Base-by-base conservation (phyloP, 306 rosid genomes). In the Oxytropis ochrocephala region DNA sequence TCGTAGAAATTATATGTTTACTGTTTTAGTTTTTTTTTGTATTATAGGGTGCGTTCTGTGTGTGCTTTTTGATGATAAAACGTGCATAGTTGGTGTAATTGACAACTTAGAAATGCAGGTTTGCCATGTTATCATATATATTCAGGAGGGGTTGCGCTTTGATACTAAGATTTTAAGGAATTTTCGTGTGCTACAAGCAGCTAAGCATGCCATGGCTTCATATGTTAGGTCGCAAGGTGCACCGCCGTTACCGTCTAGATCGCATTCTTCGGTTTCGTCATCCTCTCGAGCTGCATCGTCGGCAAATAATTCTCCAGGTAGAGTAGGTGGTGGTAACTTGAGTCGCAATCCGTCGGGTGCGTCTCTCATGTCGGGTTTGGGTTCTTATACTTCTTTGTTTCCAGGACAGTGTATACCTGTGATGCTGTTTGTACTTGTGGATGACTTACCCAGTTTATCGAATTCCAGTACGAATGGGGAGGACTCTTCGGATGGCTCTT, bases 371-470 rank as follows among this genome's bases (percentile, higher is more conserved):
- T 90, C 98, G 52, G 96, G 97, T 65, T 87, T 85, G 78, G 93
- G 96, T 76, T 93, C 98, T 66, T 82, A 86, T 84, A 62, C 96
- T 79, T 88, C 96, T 77, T 82, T 90, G 87, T 90, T 90, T 84
- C 98, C 96, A 32, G 98, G 98, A 76, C 97, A 85, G 78, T 90
- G 98, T 79, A 90, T 85, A 46, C 97, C 96, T 54, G 98, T 93
- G 75, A 77, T 80, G 65, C 76, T 93, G 72, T 90, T 93, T 84
- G 93, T 85, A 69, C 86, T 90, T 38, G 30, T 90, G 8, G 97
- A 85, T 64, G 97, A 93, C 72, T 86, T 90, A 86, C 90, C 82
- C 38, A 83, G 78, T 75, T 71, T 70, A 60, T 60, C 80, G 4
- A 81, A 68, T 80, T 68, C 90, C 36, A 60, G 80, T 70, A 59